Evolutionary conservation across 805 yeast genomes (phyloP), one percentile per base, ranked within the genome.

Genomic region (Saccharomyces kudriavzevii): DNA sequence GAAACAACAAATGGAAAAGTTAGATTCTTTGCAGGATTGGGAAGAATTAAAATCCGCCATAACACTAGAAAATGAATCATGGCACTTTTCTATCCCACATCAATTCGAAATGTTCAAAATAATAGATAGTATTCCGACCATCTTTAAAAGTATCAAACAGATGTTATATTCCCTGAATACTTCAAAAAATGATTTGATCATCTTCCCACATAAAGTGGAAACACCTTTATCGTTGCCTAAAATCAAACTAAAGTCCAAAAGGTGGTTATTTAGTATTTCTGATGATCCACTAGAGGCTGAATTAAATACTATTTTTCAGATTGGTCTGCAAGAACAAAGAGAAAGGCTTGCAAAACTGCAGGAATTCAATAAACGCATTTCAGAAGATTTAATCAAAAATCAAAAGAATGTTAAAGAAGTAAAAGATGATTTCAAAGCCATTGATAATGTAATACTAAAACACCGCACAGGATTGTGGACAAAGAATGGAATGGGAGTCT

Each of bases 221-320:
- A 71, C 70, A n/a, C 67, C 72, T 0, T 76, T 80, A 0, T 57
- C 73, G 3, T 72, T 92, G 6, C 91, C 91, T 13, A 72, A 70
- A 22, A 70, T 89, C 2, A 76, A 78, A 24, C 59, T 90, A 40
- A 77, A 72, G 45, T 74, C 95, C 0, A 74, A 74, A 5, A 73
- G 79, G 45, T 74, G 88, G 57, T 74, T 85, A 4, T 70, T 90
- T 40, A 76, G 85, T 25, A 75, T 90, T 57, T 96, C 88, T 53
- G 96, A 88, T 67, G 97, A 92, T 68, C 92, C 96, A 6, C 90
- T 91, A 66, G 98, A 92, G 68, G 74, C 83, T 6, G 84, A 88
- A 60, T 70, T 91, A 48, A 78, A 81, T 24, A 73, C 80, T 62
- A 80, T 85, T 27, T 83, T 78, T 61, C 84, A 84, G 59, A 74